phyloP scores from a whole-genome alignment of 2,329 filamentous ascomycete genomes.

The Fusarium praegraminearum region DNA sequence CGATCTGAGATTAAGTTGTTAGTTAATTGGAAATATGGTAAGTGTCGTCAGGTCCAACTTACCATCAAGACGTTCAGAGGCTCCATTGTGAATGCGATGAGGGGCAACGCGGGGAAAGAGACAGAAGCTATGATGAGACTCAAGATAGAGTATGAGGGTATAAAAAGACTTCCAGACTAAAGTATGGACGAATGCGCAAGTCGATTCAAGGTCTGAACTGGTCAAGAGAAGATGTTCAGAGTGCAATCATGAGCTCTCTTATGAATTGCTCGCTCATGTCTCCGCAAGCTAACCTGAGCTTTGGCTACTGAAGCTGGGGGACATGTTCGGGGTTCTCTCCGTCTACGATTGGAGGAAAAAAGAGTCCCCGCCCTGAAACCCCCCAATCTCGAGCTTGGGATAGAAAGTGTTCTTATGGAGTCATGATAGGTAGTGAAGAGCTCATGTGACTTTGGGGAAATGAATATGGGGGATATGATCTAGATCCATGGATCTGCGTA shows the following conservation, averaged over 20 bases:
- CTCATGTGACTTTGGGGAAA: conserved; percentile 25
- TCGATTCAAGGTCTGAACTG: neutral
- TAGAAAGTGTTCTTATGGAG: conserved; percentile 27
- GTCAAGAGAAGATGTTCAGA: neutral
- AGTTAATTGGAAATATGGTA: conserved; percentile 1
- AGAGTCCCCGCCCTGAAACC: conserved; percentile 24
- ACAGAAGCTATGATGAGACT: conserved; percentile 40
- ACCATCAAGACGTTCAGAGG: conserved; percentile 78
- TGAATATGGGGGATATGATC: conserved; percentile 6
- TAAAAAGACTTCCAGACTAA: neutral
- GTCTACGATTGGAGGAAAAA: conserved; percentile 49
- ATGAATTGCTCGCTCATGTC: conserved; percentile 44
- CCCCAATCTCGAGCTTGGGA: conserved; percentile 40
- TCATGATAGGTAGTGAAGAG: conserved; percentile 30
- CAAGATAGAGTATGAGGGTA: conserved; percentile 16
- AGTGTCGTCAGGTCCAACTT: conserved; percentile 35
- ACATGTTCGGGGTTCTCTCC: conserved; percentile 44
- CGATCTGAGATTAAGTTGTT: conserved; percentile 66
- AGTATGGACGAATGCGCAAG: neutral
- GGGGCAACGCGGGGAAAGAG: conserved; percentile 39
- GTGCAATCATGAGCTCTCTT: conserved; percentile 29
- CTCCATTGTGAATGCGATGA: conserved; percentile 58
- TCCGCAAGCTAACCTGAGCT: conserved; percentile 23
- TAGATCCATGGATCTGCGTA: conserved; percentile 1
- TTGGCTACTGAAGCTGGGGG: conserved; percentile 15